Evolutionary conservation across 2,329 filamentous ascomycete genomes (phyloP).

Genomic region (Arthrobotrys iridis): DNA sequence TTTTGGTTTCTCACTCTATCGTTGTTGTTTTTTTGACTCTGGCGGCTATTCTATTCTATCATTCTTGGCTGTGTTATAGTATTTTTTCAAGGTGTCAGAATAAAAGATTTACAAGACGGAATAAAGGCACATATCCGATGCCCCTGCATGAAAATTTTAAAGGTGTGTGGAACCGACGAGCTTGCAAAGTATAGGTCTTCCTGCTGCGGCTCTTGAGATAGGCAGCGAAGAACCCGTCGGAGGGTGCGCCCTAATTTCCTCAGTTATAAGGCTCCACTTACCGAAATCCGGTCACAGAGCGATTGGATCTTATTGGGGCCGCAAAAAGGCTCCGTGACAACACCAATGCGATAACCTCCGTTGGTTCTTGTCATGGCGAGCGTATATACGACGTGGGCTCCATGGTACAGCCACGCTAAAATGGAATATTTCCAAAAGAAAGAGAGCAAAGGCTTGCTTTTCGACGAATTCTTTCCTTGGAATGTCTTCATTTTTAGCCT

Average conservation of each 20-base stretch:
- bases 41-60: conserved; percentile 12
- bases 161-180: not conserved
- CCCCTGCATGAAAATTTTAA: not conserved
- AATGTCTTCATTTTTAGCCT: not conserved
- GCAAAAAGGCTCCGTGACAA: conserved; percentile 6
- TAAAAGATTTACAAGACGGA: not conserved
- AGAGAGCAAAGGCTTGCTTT: not conserved
- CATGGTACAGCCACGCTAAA: not conserved
- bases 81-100: conserved; percentile 2
- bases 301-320: not conserved
- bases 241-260: not conserved
- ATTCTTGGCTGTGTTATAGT: conserved; percentile 34
- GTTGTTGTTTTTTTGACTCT: not conserved
- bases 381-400: no score
- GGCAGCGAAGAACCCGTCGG: not conserved
- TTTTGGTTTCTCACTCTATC: not conserved
- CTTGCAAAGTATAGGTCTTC: not conserved
- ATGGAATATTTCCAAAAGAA: not conserved
- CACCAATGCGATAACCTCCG: conserved; percentile 7
- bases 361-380: no score
- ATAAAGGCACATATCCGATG: conserved; percentile 3
- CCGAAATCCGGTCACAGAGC: conserved; percentile 3
- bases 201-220: conserved; percentile 6
- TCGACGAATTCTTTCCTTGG: not conserved
- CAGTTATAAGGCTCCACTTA: not conserved